These are phyloP conservation scores for Pseudogymnoascus pannorum DNA, from an alignment of 2,329 filamentous ascomycete species.

Conservation along the genomic window DNA sequence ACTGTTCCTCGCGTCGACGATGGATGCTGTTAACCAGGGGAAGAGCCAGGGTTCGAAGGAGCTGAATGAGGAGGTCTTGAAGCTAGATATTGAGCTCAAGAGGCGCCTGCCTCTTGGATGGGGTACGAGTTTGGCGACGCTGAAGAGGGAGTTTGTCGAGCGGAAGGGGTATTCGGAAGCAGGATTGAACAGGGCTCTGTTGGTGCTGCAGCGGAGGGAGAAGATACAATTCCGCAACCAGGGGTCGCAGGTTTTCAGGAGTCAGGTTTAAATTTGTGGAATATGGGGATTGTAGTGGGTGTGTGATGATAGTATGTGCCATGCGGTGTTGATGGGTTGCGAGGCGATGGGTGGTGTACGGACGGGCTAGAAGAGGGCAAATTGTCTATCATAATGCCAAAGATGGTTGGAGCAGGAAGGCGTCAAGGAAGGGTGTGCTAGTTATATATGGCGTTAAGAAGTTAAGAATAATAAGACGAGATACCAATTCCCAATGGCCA, in stretches of 20 bases:
- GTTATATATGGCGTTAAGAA: background rate
- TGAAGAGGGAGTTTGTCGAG: constrained; percentile 87
- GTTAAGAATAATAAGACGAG: background rate
- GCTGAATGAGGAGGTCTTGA: constrained; percentile 80
- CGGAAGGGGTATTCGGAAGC: constrained; percentile 85
- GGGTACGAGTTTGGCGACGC: constrained; percentile 81
- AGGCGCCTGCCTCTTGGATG: constrained; percentile 87
- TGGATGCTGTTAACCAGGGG: constrained; percentile 94
- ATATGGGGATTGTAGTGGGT: background rate
- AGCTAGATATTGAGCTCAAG: constrained; percentile 83
- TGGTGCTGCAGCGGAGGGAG: constrained; percentile 80
- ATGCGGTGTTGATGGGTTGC: background rate
- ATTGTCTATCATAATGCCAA: background rate
- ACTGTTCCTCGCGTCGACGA: constrained; percentile 90
- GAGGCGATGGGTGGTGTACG: background rate
- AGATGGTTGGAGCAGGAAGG: background rate
- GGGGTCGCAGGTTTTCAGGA: constrained; percentile 66
- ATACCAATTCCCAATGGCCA: background rate
- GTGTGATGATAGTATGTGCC: background rate
- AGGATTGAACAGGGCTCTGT: constrained; percentile 72
- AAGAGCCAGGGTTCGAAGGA: constrained; percentile 77
- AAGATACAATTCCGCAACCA: constrained; percentile 77
- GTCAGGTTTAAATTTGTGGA: constrained; percentile 47
- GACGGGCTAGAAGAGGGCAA: background rate
- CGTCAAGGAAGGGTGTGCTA: background rate